Evolutionary conservation across 345 rosid species (phyloP).

Genomic region (Citrus unshiu): DNA sequence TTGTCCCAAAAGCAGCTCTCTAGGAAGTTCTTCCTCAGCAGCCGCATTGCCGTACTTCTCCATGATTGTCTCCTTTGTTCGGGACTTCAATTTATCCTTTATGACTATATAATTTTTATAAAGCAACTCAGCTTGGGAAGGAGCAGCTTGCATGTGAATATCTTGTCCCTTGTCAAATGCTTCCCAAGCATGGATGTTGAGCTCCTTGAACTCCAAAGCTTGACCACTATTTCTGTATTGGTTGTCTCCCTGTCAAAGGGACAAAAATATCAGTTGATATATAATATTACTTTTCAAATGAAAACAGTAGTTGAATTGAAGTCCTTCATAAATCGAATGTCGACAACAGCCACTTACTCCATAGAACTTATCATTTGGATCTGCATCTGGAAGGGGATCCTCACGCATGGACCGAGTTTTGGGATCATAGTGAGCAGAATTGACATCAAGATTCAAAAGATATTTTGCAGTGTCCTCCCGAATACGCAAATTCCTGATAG

Average conservation of each 20-base stretch:
- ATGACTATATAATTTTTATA: slow-evolving; percentile 46
- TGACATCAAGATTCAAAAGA: slow-evolving; percentile 67
- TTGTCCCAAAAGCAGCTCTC: slow-evolving; percentile 71
- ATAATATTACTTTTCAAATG: not conserved
- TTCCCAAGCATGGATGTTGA: slow-evolving; percentile 57
- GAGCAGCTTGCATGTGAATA: slow-evolving; percentile 75
- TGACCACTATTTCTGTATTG: slow-evolving; percentile 68
- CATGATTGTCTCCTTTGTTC: slow-evolving; percentile 53
- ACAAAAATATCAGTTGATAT: not conserved
- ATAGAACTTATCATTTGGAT: slow-evolving; percentile 78
- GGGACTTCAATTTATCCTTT: slow-evolving; percentile 49
- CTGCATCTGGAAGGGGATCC: slow-evolving; percentile 84
- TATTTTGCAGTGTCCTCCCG: slow-evolving; percentile 81
- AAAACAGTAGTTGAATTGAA: slow-evolving; percentile 8
- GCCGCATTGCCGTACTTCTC: slow-evolving; percentile 72
- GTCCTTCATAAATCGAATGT: not conserved
- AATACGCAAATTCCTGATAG: slow-evolving; percentile 47
- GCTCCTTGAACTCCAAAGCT: slow-evolving; percentile 68
- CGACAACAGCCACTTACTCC: slow-evolving; percentile 24
- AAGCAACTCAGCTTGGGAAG: slow-evolving; percentile 74
- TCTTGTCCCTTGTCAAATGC: slow-evolving; percentile 77
- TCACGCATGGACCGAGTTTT: slow-evolving; percentile 85
- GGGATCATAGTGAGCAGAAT: slow-evolving; percentile 80
- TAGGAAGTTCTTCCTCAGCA: slow-evolving; percentile 51
- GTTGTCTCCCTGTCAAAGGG: slow-evolving; percentile 51